Evolutionary conservation across 2,329 filamentous ascomycete genomes (phyloP).

Genomic region (Grosmannia clavigera): DNA sequence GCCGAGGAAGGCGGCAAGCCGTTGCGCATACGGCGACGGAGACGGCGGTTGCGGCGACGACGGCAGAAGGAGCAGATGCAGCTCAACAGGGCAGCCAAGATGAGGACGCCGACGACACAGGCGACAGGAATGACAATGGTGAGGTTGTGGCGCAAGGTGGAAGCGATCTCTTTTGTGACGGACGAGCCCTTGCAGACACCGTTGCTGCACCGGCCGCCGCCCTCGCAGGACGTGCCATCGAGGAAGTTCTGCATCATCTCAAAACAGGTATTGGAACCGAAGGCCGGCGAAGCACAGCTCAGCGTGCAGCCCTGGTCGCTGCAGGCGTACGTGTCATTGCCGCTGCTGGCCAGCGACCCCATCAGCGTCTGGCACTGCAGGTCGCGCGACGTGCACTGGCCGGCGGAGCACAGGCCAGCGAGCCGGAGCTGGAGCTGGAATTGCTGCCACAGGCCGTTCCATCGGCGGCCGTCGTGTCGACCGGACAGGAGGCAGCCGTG

Average conservation of each 20-base stretch:
- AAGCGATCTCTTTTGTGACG: conserved; percentile 55
- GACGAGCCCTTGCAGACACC: conserved; percentile 64
- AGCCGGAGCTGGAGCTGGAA: conserved; percentile 31
- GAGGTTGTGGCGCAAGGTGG: conserved; percentile 69
- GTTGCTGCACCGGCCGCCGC: conserved; percentile 66
- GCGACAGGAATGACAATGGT: conserved; percentile 71
- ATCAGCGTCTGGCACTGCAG: conserved; percentile 79
- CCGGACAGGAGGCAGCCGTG: conserved; percentile 57
- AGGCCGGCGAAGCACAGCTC: conserved; percentile 60
- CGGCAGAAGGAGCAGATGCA: conserved; percentile 51
- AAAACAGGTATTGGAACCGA: conserved; percentile 55
- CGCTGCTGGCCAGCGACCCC: conserved; percentile 54
- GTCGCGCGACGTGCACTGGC: conserved; percentile 88
- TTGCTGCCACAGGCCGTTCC: conserved; percentile 56
- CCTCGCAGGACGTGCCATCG: conserved; percentile 76
- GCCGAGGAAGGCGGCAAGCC: conserved; percentile 2
- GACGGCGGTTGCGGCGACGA: conserved; percentile 6
- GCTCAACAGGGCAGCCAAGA: conserved; percentile 55
- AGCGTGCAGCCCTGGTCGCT: conserved; percentile 58
- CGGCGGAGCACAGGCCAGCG: conserved; percentile 70
- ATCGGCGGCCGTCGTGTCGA: conserved; percentile 56
- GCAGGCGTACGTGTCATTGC: conserved; percentile 73
- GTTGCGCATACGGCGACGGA: background rate
- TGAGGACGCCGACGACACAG: conserved; percentile 56
- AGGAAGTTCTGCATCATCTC: conserved; percentile 82